These are phyloP conservation scores for Cryptococcus amylolentus DNA, from an alignment of 1,284 basidiomycete species.

Conservation along the genomic window DNA sequence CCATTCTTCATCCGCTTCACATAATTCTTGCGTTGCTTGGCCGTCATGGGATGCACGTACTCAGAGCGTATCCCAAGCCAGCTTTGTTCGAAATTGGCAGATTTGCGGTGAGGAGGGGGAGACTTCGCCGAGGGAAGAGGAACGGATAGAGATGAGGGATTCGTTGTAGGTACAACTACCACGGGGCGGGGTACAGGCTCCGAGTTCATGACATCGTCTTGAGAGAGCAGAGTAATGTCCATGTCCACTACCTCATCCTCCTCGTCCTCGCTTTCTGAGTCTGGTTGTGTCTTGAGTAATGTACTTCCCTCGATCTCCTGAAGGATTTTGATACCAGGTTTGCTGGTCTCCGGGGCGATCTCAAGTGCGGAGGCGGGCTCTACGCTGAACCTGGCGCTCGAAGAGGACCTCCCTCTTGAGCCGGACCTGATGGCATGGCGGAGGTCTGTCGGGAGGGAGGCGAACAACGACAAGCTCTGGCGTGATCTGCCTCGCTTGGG, in stretches of 20 bases:
- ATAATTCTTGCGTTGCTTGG: constrained; percentile 5
- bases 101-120: not conserved
- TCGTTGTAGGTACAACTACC: not conserved
- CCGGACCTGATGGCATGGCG: constrained; percentile 28
- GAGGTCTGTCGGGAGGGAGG: constrained; percentile 37
- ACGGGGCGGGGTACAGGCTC: not conserved
- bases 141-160: not conserved
- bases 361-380: too few relatives aligned
- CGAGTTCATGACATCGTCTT: not conserved
- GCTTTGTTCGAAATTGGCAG: not conserved
- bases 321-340: not conserved
- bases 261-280: constrained; percentile 7
- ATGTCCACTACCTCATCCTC: constrained; percentile 3
- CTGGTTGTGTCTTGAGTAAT: constrained; percentile 14
- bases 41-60: not conserved
- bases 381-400: not conserved
- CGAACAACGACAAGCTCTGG: constrained; percentile 32
- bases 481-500: constrained; percentile 1
- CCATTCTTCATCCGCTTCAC: constrained; percentile 10
- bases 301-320: constrained; percentile 1
- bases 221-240: not conserved
- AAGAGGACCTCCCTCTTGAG: not conserved
- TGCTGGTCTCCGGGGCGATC: too few relatives aligned
- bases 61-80: not conserved
- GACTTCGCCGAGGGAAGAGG: not conserved